Evolutionary conservation across 805 yeast genomes (phyloP).

Genomic region (Saccharomyces mikatae): DNA sequence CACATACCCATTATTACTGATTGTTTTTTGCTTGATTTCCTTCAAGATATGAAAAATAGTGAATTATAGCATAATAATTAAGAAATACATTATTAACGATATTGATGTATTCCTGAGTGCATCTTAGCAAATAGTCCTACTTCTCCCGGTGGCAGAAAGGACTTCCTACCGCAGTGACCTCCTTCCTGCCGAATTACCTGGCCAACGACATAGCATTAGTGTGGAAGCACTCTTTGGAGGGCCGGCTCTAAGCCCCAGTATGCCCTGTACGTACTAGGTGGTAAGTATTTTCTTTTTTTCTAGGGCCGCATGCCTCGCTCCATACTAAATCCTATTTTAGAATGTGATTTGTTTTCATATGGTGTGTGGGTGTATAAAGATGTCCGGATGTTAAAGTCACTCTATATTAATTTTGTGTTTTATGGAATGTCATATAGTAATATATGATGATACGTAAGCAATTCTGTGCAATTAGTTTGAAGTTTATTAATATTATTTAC

Average conservation of each 20-base stretch:
- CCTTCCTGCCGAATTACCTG: background rate
- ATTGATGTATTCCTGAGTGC: background rate
- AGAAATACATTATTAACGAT: background rate
- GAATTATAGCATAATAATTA: background rate
- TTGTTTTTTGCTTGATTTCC: background rate
- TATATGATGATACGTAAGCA: background rate
- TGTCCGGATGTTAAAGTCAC: background rate
- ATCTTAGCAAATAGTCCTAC: background rate
- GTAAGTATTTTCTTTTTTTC: background rate
- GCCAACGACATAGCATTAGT: background rate
- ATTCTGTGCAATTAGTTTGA: background rate
- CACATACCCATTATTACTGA: background rate
- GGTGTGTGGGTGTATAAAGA: background rate
- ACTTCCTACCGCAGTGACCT: background rate
- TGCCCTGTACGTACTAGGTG: background rate
- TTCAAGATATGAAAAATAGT: background rate
- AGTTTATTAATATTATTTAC: background rate
- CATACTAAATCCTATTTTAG: background rate
- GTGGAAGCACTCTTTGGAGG: background rate
- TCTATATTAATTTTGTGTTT: background rate
- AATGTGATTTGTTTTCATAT: background rate
- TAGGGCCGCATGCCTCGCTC: background rate
- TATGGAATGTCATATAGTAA: too few relatives aligned
- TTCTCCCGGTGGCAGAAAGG: background rate
- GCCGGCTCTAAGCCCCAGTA: background rate